Conservation (phyloP, 2,329 filamentous ascomycete species). For the Neocatenulostroma microsporum region DNA sequence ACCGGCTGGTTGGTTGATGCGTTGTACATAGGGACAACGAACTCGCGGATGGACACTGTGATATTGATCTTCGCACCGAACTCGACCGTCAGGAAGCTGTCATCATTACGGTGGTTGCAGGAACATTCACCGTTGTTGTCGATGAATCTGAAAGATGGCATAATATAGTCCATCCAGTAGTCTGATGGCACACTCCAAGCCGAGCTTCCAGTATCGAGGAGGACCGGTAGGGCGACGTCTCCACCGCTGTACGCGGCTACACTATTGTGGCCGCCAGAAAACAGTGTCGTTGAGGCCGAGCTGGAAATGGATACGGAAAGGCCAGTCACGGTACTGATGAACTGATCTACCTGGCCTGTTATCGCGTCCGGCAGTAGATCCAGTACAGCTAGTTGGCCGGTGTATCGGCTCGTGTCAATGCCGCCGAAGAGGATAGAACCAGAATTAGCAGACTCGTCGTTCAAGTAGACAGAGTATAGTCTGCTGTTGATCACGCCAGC, state of each 20-base stretch:
- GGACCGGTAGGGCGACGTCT: conserved; percentile 17
- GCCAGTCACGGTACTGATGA: conserved; percentile 24
- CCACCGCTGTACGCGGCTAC: conserved; percentile 12
- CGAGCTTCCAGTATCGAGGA: conserved; percentile 27
- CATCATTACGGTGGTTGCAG: conserved; percentile 20
- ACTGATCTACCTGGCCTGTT: conserved; percentile 14
- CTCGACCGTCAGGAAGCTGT: conserved; percentile 19
- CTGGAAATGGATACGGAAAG: conserved; percentile 14
- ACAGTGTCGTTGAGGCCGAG: conserved; percentile 12
- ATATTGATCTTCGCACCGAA: conserved; percentile 22
- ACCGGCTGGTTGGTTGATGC: conserved; percentile 14
- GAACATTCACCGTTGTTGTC: conserved; percentile 11
- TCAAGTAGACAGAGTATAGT: conserved; percentile 27
- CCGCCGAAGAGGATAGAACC: conserved; percentile 29
- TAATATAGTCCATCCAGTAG: conserved; percentile 18
- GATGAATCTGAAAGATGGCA: conserved; percentile 16
- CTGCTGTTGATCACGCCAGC: conserved; percentile 25
- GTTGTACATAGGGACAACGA: conserved; percentile 25
- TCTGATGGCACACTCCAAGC: conserved; percentile 20
- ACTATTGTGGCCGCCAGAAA: conserved; percentile 14
- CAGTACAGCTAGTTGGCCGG: conserved; percentile 22
- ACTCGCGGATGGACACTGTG: conserved; percentile 19
- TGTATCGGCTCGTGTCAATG: conserved; percentile 26
- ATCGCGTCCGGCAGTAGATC: conserved; percentile 20
- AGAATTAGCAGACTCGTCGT: conserved; percentile 17